Evolutionary conservation across 1,284 basidiomycete species (phyloP), one percentile per base, ranked within the genome.

Genomic region (Schizophyllum amplum): DNA sequence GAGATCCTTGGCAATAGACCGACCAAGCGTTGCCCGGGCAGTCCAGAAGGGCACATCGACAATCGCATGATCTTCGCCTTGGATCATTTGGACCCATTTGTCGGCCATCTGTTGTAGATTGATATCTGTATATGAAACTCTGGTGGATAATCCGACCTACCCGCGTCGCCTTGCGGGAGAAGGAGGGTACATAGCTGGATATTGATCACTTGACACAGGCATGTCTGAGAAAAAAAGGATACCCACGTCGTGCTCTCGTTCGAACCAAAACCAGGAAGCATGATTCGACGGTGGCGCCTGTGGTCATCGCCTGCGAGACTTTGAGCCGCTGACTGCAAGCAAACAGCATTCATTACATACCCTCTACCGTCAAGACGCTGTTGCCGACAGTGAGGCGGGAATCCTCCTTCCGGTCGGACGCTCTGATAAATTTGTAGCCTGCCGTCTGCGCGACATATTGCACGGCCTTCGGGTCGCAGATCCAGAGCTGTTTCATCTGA

Each of bases 391-490:
- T 61, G 46, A 72, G 46, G 11, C 67, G 62, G 47, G 69, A 68
- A 23, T 70, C 33, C 53, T 68, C 69, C 33, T 65, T 63, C 22
- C 70, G 66, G 55, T 70, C 72, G 7, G 67, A 60, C 51, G 66
- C 65, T 55, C 74, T 75, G 51, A 59, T 59, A 53, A 71, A 76
- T 25, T 67, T 66, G 56, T 76, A 75, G 4, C 71, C 70, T 2
- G 71, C 67, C 1, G 69, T 72, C 17, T 75, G 72, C 58, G 70
- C 68, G 42, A 75, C 73, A 57, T 75, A 72, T 49, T 77, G 74
- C 48, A 76, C 63, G 1, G 73, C 74, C 60, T 76, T 75, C 5
- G 73, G 71, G 63, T 76, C 75, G 2, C 72, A 70, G 1, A 75
- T 62, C 23, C 74, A 61, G 5, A 76, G 65, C n/a, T 67, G 63